Evolutionary conservation across 176 grass and related monocot species (phyloP), one percentile per base, ranked within the genome.

Genomic region (Carex parvula): DNA sequence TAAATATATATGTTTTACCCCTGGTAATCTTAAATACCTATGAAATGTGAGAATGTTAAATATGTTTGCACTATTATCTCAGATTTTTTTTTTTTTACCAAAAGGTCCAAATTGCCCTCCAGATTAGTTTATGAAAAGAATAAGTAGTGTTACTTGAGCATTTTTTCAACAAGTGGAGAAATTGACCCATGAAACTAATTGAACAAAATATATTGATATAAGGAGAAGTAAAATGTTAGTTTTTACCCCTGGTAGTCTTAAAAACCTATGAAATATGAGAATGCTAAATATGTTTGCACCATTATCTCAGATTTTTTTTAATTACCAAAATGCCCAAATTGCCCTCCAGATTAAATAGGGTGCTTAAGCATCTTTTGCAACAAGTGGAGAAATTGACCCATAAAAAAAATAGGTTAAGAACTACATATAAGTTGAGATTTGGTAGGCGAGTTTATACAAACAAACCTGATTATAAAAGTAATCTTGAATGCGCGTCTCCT

Each of bases 381-480:
- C 7, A 79, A 79, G 8, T 79, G 76, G 20, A 35, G 5, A 79
- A 60, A 75, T 26, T 75, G 17, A 52, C 21, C n/a, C 44, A 74
- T 53, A 13, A 26, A 24, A 39, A n/a, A 41, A 75, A 5, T 3
- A 75, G 42, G 39, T 8, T 14, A 81, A 65, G 4, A 64, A 30
- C 56, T 58, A 8, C 5, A 72, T 52, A 39, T 10, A 63, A 37
- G 39, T 71, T 1, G 15, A 60, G 16, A 79, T 32, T 60, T n/a
- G 50, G 64, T 78, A 20, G 8, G 44, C 44, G 35, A 13, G 11
- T 60, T 26, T 55, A 46, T 54, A 50, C 11, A 73, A 55, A 24
- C 72, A 91, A 48, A 98, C 89, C 91, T 95, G 86, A 60, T 55
- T 82, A 80, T 92, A 92, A 82, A 80, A 72, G 41, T 88, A 93